Base-by-base conservation (phyloP, 208 protist genomes). In the Wallacemonas sp. region DNA sequence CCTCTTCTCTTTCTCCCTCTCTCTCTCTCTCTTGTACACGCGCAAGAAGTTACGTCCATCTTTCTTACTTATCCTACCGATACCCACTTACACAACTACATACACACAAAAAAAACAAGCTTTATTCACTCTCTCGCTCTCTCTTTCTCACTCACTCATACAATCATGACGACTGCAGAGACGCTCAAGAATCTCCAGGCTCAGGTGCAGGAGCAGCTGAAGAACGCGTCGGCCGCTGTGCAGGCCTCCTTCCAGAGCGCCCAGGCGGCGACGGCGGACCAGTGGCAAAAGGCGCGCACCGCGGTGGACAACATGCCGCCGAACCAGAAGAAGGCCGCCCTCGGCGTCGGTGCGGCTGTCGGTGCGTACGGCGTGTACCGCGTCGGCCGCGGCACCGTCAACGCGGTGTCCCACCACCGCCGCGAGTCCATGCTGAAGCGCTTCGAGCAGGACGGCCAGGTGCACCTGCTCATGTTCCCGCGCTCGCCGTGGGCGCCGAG, bases 391-490 rank as follows among this genome's bases (percentile, higher is more conserved):
- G 12, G 43, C 32, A 26, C 54, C 30, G 39, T 57, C 11, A 11
- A 30, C 16, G 32, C 17, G 14, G n/a, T 65, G 19, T 6, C 67
- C 9, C 55, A 27, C 26, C 41, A 47, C 19, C 68, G 61, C 21
- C 44, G 65, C 21, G 57, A 52, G 63, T 23, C 43, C 21, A 55
- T 52, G 60, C 55, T 61, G 44, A 44, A 48, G 52, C 34, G 2
- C 21, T 32, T 62, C 24, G 46, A 66, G 16, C 60, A 70, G 23
- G 65, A 72, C 39, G 63, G 56, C 32, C 30, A 61, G 36, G 46
- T 80, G 30, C 74, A 80, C 43, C 33, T 80, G 24, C 58, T 68
- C 43, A 43, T 70, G 32, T 60, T 61, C 52, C 66, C 73, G 24
- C 66, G 52, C 56, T 73, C 61, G 33, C 48, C 43, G 39, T 62